Evolutionary conservation across 495 filamentous ascomycete genomes (phyloP), one percentile per base, ranked within the genome.

Genomic region (Talaromyces liani): DNA sequence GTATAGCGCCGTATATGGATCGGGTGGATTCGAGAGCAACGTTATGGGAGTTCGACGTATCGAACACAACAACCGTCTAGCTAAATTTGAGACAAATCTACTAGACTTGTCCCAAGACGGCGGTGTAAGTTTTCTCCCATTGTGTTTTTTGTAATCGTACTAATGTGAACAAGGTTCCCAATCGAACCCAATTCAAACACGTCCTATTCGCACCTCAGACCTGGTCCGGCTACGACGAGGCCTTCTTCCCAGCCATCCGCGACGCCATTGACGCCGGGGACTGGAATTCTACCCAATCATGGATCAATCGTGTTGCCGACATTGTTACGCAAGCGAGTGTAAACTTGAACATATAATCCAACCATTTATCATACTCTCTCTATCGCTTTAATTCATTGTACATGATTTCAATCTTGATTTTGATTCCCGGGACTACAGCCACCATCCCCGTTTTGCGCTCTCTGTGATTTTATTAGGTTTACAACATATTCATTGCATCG

Each of bases 141-240:
- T 29, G 36, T 53, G 61, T 68, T 71, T 62, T 71, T 29, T 33
- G n/a, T 25, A 25, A 47, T 49, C 59, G 8, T 49, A n/a, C 36
- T 65, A 39, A 65, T n/a, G 2, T 6, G 14, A 56, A n/a, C 24
- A 65, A 94, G 89, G 80, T 96, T 29, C 92, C 91, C 33, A 90
- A 91, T 69, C 86, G 94, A 65, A 90, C 90, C 25, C 95, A 97
- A 77, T 98, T 91, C 80, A 96, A 94, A 72, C 95, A 98, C 76
- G 84, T 96, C 68, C 66, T 98, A 58, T 94, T 91, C 68, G 92
- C 87, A 0, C 94, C 94, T 14, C 84, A 91, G 70, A 75, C 84
- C 6, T 93, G 91, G 90, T 86, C 86, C 56, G 87, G 87, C 58
- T 86, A 90, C 71, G 86, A 91, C 58, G 83, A 85, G 54, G 83